A percentile compares a stretch with the other conserved stretches of the same genome.
Evolutionary conservation across 805 yeast species (phyloP).

Genomic region (Candida ortonii): DNA sequence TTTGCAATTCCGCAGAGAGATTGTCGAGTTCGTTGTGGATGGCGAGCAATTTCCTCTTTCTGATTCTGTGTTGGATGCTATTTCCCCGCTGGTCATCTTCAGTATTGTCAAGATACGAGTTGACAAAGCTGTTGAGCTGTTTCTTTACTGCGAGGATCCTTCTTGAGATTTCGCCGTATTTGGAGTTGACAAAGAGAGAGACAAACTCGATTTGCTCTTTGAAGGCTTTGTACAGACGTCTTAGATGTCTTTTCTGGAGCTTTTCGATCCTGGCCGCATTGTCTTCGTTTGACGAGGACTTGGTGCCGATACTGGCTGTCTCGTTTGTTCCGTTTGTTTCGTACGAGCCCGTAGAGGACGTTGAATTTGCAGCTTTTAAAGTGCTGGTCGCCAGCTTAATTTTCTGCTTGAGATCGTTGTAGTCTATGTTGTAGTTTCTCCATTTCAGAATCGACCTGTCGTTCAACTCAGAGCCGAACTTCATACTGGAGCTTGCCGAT

Average conservation of each 20-base stretch:
- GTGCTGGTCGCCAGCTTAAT: conserved; percentile 57
- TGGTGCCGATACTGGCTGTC: too few relatives aligned
- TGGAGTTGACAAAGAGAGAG: conserved; percentile 61
- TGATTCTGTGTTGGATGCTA: conserved; percentile 19
- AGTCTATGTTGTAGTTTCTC: conserved; percentile 79
- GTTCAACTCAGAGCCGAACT: conserved; percentile 75
- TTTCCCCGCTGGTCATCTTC: conserved; percentile 4
- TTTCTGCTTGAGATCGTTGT: conserved; percentile 67
- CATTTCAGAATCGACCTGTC: conserved; percentile 84
- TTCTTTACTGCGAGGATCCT: conserved; percentile 32
- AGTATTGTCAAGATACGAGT: conserved; percentile 12
- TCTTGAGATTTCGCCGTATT: conserved; percentile 65
- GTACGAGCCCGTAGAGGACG: conserved; percentile 18
- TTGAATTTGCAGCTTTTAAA: conserved; percentile 10
- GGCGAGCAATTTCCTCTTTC: conserved; percentile 21
- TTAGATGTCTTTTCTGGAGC: conserved; percentile 23
- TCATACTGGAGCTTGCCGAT: conserved; percentile 48
- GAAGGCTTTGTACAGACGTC: conserved; percentile 42
- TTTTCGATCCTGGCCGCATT: conserved; percentile 12
- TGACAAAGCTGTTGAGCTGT: conserved; percentile 27
- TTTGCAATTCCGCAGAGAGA: conserved; percentile 53
- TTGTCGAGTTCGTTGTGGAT: conserved; percentile 38
- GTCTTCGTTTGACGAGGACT: conserved; percentile 3
- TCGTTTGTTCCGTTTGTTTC: conserved; percentile 10
- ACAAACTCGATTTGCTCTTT: conserved; percentile 59